Evolutionary conservation across 768 basidiomycete genomes (phyloP), one percentile per base, ranked within the genome.

Genomic region (Leccinum boreale): DNA sequence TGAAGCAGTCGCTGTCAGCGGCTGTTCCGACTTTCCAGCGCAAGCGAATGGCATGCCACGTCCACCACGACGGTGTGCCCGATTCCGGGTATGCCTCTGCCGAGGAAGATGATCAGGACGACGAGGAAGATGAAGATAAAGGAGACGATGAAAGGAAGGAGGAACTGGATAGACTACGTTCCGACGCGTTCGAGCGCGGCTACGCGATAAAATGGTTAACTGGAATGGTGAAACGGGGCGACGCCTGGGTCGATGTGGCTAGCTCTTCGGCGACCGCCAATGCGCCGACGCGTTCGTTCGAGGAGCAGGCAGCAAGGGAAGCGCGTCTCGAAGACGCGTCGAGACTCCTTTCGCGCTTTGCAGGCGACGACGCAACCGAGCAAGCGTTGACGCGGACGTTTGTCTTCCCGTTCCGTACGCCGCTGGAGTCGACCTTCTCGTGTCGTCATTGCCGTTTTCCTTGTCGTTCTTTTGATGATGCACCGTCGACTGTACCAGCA

Each of bases 1-100:
- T 65, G 66, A 68, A 29, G 58, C 50, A 59, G 50, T 56, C 57
- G 4, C 31, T 69, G 33, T 55, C 58, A 2, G 39, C 50, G 1
- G 55, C 57, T 26, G 55, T 70, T 5, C 51, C 55, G 63, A 26
- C 59, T 71, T 36, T 73, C 67, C 51, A 67, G 63, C 53, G 70
- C 65, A 61, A 68, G 28, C 67, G 55, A 53, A 58, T 45, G 14
- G 55, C 28, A 10, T 55, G 47, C 31, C 59, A 67, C 53, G 69
- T 76, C 24, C 77, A 78, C 56, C 78, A 79, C 52, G 71, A 67
- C 9, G 73, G 73, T 17, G 77, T 82, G 3, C 84, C 85, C 1
- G 89, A 92, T 70, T 90, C 89, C 11, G 90, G 90, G 35, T 91
- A 91, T 61, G 90, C 87, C 5, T 89, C 87, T 42, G 86, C 85